Percentiles rank a stretch among this genome's conserved stretches.
phyloP scores from a whole-genome alignment of 2,329 filamentous ascomycete genomes.

The Fusarium nisikadoi region DNA sequence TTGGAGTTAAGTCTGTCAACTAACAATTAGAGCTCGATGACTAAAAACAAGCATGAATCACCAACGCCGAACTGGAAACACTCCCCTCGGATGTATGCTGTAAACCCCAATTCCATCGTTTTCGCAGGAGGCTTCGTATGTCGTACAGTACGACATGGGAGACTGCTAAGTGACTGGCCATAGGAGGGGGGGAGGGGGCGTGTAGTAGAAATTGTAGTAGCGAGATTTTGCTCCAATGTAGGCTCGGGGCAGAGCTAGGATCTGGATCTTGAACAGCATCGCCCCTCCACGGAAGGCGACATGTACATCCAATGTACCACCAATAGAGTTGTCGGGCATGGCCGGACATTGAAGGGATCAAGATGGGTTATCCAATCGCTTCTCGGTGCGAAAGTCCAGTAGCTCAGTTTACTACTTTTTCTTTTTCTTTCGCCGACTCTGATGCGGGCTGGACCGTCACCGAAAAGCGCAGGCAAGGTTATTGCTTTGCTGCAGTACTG shows the following conservation, averaged over 20 bases:
- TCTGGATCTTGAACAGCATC: slow-evolving; percentile 41
- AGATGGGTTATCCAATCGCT: slow-evolving; percentile 12
- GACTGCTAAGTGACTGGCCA: slow-evolving; percentile 5
- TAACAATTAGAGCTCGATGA: not conserved
- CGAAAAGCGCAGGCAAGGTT: not conserved
- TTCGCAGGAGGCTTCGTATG: slow-evolving; percentile 23
- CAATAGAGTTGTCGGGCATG: slow-evolving; percentile 37
- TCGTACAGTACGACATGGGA: slow-evolving; percentile 22
- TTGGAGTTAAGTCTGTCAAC: not conserved
- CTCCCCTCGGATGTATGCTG: slow-evolving; percentile 29
- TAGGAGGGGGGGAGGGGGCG: slow-evolving; percentile 12
- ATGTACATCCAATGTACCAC: slow-evolving; percentile 28
- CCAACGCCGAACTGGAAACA: slow-evolving; percentile 45
- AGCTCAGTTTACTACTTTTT: slow-evolving; percentile 3
- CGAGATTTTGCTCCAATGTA: slow-evolving; percentile 24
- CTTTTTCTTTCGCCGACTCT: slow-evolving; percentile 33
- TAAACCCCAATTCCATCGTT: slow-evolving; percentile 17
- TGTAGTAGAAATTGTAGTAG: slow-evolving; percentile 2
- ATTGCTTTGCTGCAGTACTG: not conserved
- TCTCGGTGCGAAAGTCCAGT: not conserved
- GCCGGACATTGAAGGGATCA: slow-evolving; percentile 21
- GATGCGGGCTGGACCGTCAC: slow-evolving; percentile 1
- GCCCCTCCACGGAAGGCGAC: slow-evolving; percentile 40
- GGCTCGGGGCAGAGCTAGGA: slow-evolving; percentile 33
- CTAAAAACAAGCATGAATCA: slow-evolving; percentile 8